A percentile compares a stretch with the other conserved stretches of the same genome.
Evolutionary conservation across 2,329 filamentous ascomycete species (phyloP).

Genomic region (Rhynchosporium graminicola): DNA sequence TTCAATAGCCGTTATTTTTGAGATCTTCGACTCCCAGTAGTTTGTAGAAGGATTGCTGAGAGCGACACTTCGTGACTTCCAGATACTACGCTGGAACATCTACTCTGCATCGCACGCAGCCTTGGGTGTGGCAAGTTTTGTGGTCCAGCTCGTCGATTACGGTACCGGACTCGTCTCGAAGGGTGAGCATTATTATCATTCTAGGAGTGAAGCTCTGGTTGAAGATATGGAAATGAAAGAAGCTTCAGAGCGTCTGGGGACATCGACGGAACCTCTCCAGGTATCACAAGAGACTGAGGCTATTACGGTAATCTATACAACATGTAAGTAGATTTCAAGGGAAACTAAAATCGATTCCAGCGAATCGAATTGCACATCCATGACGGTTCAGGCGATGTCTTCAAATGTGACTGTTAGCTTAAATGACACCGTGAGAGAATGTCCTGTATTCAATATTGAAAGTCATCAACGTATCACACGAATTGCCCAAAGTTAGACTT

Average conservation of each 20-base stretch:
- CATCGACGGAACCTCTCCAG: background rate
- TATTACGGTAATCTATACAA: background rate
- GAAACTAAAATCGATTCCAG: background rate
- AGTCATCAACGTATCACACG: too few species aligned
- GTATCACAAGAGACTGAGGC: background rate
- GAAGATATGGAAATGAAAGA: constrained; percentile 1
- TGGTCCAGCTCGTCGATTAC: constrained; percentile 3
- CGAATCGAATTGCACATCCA: too few species aligned
- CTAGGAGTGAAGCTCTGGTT: background rate
- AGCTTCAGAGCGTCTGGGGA: background rate
- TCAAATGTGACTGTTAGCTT: too few species aligned
- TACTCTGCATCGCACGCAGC: background rate
- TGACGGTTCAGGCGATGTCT: too few species aligned
- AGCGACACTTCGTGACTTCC: too few species aligned
- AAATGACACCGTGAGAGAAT: too few species aligned
- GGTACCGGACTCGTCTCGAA: background rate
- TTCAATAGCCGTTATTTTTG: background rate
- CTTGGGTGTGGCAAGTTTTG: constrained; percentile 1
- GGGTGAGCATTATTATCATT: background rate
- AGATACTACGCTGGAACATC: too few species aligned
- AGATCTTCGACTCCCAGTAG: too few species aligned
- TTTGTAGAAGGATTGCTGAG: too few species aligned
- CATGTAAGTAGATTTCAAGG: background rate
- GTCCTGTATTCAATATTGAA: too few species aligned
- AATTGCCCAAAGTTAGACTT: too few species aligned